These are phyloP conservation scores for Trichoderma semiorbis DNA, from an alignment of 2,329 filamentous ascomycete genomes.

Conservation along the genomic window DNA sequence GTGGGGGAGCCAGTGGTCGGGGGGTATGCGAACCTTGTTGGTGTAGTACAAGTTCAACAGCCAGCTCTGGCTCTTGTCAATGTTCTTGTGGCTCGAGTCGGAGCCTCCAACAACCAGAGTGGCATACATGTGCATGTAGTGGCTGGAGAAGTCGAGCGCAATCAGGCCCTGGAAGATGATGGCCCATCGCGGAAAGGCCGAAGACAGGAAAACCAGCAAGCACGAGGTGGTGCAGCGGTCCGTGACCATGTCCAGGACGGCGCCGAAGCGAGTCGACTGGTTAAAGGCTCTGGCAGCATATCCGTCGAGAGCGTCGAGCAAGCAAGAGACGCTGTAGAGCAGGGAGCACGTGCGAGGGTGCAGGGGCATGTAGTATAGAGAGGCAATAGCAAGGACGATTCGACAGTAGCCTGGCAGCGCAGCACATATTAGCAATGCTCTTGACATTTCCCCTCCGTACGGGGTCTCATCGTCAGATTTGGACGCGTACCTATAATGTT, in stretches of 20 bases:
- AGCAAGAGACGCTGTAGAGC: conserved; percentile 88
- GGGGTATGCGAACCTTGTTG: conserved; percentile 66
- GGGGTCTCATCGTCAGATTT: neutral
- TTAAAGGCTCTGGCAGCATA: conserved; percentile 77
- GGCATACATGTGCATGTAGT: conserved; percentile 99
- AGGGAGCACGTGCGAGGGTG: conserved; percentile 93
- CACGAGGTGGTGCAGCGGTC: conserved; percentile 96
- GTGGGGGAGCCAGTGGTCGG: neutral
- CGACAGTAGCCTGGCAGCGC: conserved; percentile 64
- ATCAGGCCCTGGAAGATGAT: conserved; percentile 94
- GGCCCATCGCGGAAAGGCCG: conserved; percentile 89
- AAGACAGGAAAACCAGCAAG: conserved; percentile 88
- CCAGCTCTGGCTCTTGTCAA: conserved; percentile 83
- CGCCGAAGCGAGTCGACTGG: conserved; percentile 92
- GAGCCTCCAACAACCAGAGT: conserved; percentile 83
- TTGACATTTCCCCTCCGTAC: neutral
- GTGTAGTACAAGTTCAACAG: conserved; percentile 94
- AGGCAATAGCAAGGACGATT: conserved; percentile 79
- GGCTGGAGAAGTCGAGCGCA: conserved; percentile 86
- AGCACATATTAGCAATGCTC: neutral
- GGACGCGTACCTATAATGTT: conserved; percentile 69
- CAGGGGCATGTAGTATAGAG: conserved; percentile 98
- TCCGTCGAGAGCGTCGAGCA: conserved; percentile 92
- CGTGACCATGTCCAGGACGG: conserved; percentile 98
- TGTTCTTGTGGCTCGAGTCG: conserved; percentile 84